phyloP scores from a whole-genome alignment of 2,329 filamentous ascomycete species.

The Waltergamsia citrina region DNA sequence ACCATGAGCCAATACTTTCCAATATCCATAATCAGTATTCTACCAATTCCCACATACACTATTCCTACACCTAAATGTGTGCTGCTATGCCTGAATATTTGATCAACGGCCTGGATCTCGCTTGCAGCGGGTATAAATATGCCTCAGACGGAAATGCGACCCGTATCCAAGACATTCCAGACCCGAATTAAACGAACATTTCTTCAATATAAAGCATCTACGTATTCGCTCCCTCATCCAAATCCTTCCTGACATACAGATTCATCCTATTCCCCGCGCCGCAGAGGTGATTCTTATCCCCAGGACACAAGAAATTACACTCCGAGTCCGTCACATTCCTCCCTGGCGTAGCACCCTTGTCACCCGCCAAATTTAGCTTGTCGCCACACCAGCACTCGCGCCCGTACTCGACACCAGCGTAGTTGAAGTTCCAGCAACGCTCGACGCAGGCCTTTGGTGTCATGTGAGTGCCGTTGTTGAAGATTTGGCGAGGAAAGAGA shows the following conservation, averaged over 20 bases:
- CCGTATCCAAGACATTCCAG: too few species aligned
- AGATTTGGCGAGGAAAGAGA: conserved; percentile 16
- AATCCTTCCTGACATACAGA: conserved; percentile 15
- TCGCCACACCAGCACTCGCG: conserved; percentile 28
- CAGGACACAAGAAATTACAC: conserved; percentile 23
- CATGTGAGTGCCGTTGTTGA: conserved; percentile 20
- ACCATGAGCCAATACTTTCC: too few species aligned
- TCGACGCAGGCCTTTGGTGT: conserved; percentile 21
- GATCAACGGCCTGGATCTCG: too few species aligned
- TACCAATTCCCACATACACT: too few species aligned
- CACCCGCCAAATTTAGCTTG: conserved; percentile 15
- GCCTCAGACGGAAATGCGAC: too few species aligned
- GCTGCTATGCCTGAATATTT: too few species aligned
- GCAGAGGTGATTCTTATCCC: conserved; percentile 18
- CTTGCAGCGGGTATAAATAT: too few species aligned
- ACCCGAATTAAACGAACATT: too few species aligned
- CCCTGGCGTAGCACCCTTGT: conserved; percentile 10
- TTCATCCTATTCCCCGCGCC: conserved; percentile 19
- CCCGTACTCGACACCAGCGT: conserved; percentile 26
- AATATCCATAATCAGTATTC: too few species aligned
- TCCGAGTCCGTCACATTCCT: conserved; percentile 18
- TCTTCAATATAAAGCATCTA: too few species aligned
- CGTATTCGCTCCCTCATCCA: too few species aligned
- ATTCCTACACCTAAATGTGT: too few species aligned
- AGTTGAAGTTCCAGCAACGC: conserved; percentile 21